These are phyloP conservation scores for Gracilariopsis chorda DNA, from an alignment of 23 red algal species.

Conservation along the genomic window DNA sequence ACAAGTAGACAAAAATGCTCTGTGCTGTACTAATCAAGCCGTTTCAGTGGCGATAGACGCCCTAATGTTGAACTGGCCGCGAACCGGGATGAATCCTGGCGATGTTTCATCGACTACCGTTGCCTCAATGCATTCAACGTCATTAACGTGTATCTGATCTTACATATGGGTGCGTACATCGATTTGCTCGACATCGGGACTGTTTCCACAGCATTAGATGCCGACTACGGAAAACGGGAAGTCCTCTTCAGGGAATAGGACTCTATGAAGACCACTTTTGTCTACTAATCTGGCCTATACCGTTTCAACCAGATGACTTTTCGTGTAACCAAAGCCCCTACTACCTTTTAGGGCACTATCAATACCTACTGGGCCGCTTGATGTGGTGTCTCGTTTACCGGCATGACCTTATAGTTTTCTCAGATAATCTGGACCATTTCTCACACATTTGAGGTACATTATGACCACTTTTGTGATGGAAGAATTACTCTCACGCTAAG, in stretches of 20 bases:
- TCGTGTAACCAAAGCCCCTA: background rate
- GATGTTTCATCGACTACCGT: background rate
- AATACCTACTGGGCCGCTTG: background rate
- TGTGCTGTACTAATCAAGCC: background rate
- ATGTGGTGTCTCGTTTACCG: background rate
- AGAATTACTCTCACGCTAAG: background rate
- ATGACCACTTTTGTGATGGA: background rate
- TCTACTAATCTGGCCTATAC: background rate
- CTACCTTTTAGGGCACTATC: background rate
- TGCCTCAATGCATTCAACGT: background rate
- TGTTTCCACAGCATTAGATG: background rate
- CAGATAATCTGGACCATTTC: background rate
- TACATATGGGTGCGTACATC: background rate
- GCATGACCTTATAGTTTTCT: constrained; percentile 3
- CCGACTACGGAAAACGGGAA: too few relatives aligned
- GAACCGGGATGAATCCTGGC: background rate
- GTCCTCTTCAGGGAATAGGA: background rate
- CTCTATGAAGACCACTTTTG: background rate
- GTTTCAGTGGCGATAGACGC: background rate
- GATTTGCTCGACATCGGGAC: background rate
- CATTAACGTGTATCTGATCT: background rate
- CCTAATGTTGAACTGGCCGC: background rate
- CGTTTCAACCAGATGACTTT: background rate
- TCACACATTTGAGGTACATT: background rate
- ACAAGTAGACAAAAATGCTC: background rate